Base-by-base conservation (phyloP, 202 grass and related monocot genomes). In the Setaria viridis region DNA sequence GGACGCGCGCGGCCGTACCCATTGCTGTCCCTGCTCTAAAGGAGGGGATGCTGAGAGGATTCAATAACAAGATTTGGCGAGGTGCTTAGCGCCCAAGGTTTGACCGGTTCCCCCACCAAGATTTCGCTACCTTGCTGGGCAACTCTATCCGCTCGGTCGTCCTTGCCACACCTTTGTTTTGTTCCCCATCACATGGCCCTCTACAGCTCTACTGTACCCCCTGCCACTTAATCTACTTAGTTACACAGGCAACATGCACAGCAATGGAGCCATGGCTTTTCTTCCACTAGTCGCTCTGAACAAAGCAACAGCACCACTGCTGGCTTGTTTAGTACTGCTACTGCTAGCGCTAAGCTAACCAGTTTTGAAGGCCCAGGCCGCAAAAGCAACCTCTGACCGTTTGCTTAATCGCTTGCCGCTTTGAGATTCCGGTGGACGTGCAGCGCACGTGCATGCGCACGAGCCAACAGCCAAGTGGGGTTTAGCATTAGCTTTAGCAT, bases 71-170 rank as follows among this genome's bases (percentile, higher is more conserved):
- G 62, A 51, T 62, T 9, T 34, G 49, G 9, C 65, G 10, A 65
- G 72, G 73, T 79, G 88, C 79, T 90, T 90, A 78, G 66, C 2
- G 56, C 39, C 15, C 19, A 90, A 82, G 88, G 30, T 83, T 82
- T 82, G 84, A 79, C 84, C 58, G 37, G 67, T 20, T 67, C 72
- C 43, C 25, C 20, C 20, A 76, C 29, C 41, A 66, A 84, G 57
- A 72, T 63, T 6, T 1, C 60, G 60, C 60, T 33, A 41, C 60
- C 14, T 0, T 0, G 71, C 30, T 74, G 49, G 49, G 49, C 35
- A n/a, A 46, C 11, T 55, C 83, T 70, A 50, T 69, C 53, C 46
- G 53, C 12, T 7, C 1, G 30, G 16, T 10, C 41, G 30, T 30
- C 42, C 51, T 70, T 11, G 5, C 8, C 49, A 16, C 51, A 7